Evolutionary conservation across 495 filamentous ascomycete genomes (phyloP), one percentile per base, ranked within the genome.

Genomic region (Aspergillus saccharolyticus): DNA sequence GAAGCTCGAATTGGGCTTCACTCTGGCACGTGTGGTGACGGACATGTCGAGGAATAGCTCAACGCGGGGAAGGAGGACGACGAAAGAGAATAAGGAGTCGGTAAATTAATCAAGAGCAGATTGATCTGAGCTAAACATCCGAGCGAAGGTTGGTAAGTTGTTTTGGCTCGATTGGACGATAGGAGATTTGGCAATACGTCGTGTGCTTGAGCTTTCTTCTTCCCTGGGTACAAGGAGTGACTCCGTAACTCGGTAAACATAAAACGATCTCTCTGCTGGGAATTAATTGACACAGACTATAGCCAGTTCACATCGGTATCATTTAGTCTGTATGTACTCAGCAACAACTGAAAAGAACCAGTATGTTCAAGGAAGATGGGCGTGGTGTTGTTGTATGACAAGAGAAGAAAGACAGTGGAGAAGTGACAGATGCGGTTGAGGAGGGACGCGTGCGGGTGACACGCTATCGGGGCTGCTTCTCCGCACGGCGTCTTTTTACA

Each of bases 1-100:
- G 22, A 54, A 56, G 50, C 68, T 71, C 12, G 71, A 53, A 56
- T 69, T 57, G 6, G 54, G 67, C 28, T 65, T 67, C 33, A 15
- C 10, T 15, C 33, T 8, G 7, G 33, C 33, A 12, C 33, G 22
- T 50, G 19, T 39, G 4, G 59, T 39, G 10, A 39, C 7, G 33
- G 33, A 39, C 33, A 39, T 39, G 5, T 2, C 12, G 33, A 12
- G 33, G 6, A 39, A 39, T 12, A 12, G 33, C 2, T 39, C 10
- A 12, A 15, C 33, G 33, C 33, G 33, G 4, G 33, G 33, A 12
- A 2, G 33, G 33, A 39, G 33, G 33, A 12, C 4, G 5, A 15
- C 7, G 10, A 12, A 39, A 12, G 33, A 12, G 2, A 15, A 6
- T 2, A 2, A 6, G 33, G 33, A 39, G 4, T 12, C 12, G 33